These are phyloP conservation scores for Aspergillus sp. DNA, from an alignment of 2,329 filamentous ascomycete genomes.

Conservation along the genomic window DNA sequence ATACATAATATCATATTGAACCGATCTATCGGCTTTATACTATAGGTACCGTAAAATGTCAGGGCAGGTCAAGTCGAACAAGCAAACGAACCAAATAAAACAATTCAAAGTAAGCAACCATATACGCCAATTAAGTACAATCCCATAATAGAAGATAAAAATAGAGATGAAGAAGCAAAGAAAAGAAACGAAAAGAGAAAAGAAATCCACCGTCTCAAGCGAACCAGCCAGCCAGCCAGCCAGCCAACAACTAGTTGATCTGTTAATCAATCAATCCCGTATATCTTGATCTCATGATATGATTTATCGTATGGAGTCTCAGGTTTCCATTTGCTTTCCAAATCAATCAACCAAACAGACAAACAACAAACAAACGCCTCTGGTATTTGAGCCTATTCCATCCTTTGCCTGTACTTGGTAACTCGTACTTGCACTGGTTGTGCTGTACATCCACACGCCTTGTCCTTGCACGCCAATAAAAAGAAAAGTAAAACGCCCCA, in stretches of 20 bases:
- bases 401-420: neutral
- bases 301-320: too few species aligned
- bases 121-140: too few species aligned
- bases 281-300: neutral
- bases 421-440: neutral
- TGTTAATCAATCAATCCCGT: neutral
- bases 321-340: too few species aligned
- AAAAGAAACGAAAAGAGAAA: neutral
- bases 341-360: too few species aligned
- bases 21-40: too few species aligned
- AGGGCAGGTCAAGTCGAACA: too few species aligned
- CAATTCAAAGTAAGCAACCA: too few species aligned
- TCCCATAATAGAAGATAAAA: too few species aligned
- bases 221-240: neutral
- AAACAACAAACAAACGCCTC: neutral
- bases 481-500: neutral
- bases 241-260: neutral
- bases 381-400: neutral
- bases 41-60: too few species aligned
- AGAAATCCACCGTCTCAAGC: neutral
- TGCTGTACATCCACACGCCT: neutral
- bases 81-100: too few species aligned
- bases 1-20: too few species aligned
- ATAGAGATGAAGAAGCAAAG: too few species aligned
- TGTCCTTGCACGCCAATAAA: neutral